Evolutionary conservation across 2,329 filamentous ascomycete species (phyloP), one percentile per base, ranked within the genome.

Genomic region (Aspergillus sp.): DNA sequence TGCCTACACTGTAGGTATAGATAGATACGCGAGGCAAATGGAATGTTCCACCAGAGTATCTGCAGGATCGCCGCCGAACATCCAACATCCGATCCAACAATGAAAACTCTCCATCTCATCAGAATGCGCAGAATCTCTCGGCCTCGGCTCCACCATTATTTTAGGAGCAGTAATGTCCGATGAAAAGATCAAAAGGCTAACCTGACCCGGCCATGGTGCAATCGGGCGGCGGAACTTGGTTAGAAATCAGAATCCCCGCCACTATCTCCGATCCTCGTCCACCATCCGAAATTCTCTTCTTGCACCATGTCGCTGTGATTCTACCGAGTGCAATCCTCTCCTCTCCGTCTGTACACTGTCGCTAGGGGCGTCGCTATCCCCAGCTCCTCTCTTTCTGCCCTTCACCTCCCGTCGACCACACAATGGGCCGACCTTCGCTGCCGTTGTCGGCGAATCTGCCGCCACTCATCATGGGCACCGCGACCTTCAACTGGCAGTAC

Each of bases 401-500:
- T 8, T 30, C 10, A 1, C 26, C 26, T 30, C 8, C 35, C 5
- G 35, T 38, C 8, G 8, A n/a, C 14, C 6, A 3, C 35, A 38
- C 35, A 17, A 72, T 71, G 69, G 58, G 57, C 35, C 62, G 58
- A 24, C 64, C 64, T 30, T 61, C 60, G 13, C 55, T 55, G 44
- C 72, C 70, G 20, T 69, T 76, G 32, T 76, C 74, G 19, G 65
- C 69, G 58, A 60, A 64, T 49, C 66, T 77, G 9, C 73, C 74
- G n/a, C 74, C 75, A 22, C 64, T 79, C 45, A 64, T 78, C 47
- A 74, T 78, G 67, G 76, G 76, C 57, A 77, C 75, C n/a, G 76
- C 75, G 52, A 77, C 76, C 14, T 78, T 78, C 64, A 77, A 76
- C 51, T 72, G 68, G 30, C 75, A 78, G 60, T 77, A 78, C 60